Base-by-base conservation (phyloP, 176 grass and related monocot species). In the Urochloa ruziziensis region DNA sequence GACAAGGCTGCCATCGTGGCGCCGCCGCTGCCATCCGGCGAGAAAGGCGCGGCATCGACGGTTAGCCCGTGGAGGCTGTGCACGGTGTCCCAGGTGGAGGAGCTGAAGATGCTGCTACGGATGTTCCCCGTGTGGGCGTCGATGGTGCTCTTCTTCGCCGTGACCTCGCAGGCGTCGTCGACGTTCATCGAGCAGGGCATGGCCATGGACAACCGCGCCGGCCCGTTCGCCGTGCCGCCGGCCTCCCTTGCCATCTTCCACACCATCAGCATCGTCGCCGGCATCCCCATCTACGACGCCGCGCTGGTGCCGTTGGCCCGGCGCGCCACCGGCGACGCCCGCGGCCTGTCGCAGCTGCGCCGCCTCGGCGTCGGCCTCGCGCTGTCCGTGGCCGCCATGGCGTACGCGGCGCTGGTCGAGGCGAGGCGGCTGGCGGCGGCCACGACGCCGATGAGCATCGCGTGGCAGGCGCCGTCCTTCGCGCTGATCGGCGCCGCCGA, bases 11-110 rank as follows among this genome's bases (percentile, higher is more conserved):
- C 88, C 12, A 80, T 84, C 10, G 59, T 80, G 8, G 29, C 3
- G 12, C 0, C 66, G 6, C 16, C 57, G 14, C 16, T 46, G 14
- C 25, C n/a, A 1, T 4, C 16, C 39, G 39, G 39, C 39, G 39
- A 40, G 39, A 40, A 40, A 40, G 39, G 39, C 39, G 39, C 39
- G 39, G 39, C 39, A 9, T 40, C 39, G 39, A 40, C 39, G 39
- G 39, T 40, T 9, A 40, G 77, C 33, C 77, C 74, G 16, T 80
- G 83, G 82, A 80, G 57, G 44, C 28, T 85, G 19, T 89, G 82
- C 77, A 89, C 82, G 5, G 70, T 89, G 40, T 81, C 87, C 36
- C 87, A 89, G 30, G 87, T 89, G 4, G 77, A 89, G 79, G 82
- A 89, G 65, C 62, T 89, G 61, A 89, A 85, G 68, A 80, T 89